Evolutionary conservation across 345 rosid species (phyloP).

Genomic region (Bruguiera sexangula): DNA sequence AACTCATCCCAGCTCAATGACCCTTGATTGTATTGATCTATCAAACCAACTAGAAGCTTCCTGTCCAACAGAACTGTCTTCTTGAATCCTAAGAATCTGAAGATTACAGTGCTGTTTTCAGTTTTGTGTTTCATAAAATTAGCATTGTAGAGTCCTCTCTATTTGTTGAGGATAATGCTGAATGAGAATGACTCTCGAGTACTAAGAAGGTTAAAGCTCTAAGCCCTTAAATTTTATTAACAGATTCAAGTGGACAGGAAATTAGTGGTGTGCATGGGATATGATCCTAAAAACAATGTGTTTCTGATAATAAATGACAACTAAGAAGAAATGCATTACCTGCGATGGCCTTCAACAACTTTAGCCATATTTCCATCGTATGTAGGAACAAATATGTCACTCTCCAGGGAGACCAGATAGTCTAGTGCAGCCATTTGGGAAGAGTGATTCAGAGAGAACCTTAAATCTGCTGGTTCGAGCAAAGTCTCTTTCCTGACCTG

Average conservation of each 20-base stretch:
- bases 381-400: slow-evolving; percentile 90
- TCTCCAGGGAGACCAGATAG: slow-evolving; percentile 81
- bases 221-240: not conserved
- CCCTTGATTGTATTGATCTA: slow-evolving; percentile 61
- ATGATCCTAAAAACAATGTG: too few species aligned
- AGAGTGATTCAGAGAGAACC: slow-evolving; percentile 68
- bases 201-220: not conserved
- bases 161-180: not conserved
- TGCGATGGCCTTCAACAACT: slow-evolving; percentile 98
- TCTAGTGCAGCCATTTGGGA: slow-evolving; percentile 94
- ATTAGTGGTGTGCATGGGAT: not conserved
- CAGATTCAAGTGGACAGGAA: not conserved
- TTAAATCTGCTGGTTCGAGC: slow-evolving; percentile 58
- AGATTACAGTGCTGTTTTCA: not conserved
- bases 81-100: slow-evolving; percentile 93
- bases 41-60: slow-evolving; percentile 60
- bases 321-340: slow-evolving; percentile 34
- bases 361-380: slow-evolving; percentile 95
- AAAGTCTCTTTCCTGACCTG: slow-evolving; percentile 90
- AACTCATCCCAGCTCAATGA: slow-evolving; percentile 81
- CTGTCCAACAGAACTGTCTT: slow-evolving; percentile 70
- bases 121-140: not conserved
- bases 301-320: not conserved
- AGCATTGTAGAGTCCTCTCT: not conserved
- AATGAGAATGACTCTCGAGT: not conserved